Evolutionary conservation across 1,284 basidiomycete genomes (phyloP).

Genomic region (Cutaneotrichosporon dermatis): DNA sequence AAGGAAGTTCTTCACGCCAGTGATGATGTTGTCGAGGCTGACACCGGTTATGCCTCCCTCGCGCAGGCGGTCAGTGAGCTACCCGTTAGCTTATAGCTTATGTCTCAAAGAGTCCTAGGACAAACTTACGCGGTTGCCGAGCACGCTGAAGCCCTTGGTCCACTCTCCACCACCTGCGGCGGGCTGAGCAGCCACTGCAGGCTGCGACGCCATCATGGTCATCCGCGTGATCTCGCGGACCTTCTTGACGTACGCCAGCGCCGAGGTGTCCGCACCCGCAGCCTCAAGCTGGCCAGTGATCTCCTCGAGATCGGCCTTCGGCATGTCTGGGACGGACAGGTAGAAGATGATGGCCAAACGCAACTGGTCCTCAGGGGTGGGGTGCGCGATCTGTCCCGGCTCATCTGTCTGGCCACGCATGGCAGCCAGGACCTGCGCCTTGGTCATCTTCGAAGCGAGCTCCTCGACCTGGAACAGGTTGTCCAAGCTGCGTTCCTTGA

Average conservation of each 20-base stretch:
- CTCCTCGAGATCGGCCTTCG: conserved; percentile 81
- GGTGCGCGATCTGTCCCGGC: conserved; percentile 54
- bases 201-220: conserved; percentile 77
- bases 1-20: conserved; percentile 96
- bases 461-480: conserved; percentile 97
- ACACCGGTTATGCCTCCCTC: conserved; percentile 70
- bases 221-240: conserved; percentile 87
- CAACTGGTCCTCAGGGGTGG: conserved; percentile 77
- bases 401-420: conserved; percentile 56
- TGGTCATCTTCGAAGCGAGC: conserved; percentile 76
- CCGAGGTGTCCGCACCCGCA: conserved; percentile 71
- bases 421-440: conserved; percentile 74
- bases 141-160: conserved; percentile 80
- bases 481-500: conserved; percentile 91
- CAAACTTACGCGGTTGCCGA: conserved; percentile 74
- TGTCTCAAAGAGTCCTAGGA: background rate
- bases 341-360: conserved; percentile 92
- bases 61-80: conserved; percentile 82
- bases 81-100: conserved; percentile 4
- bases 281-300: conserved; percentile 79
- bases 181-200: conserved; percentile 55
- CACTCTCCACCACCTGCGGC: conserved; percentile 52
- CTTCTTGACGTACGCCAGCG: conserved; percentile 88
- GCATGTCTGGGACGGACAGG: conserved; percentile 75
- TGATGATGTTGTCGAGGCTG: conserved; percentile 84